A percentile compares a stretch with the other conserved stretches of the same genome.
phyloP scores from a whole-genome alignment of 345 rosid species.

The Arabidopsis thaliana region TAIR10.1 NC_003071.7:16901001-16901500 shows the following conservation, averaged over 20 bases:
- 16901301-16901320: background rate
- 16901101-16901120: slow-evolving; percentile 51
- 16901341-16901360: slow-evolving; percentile 1
- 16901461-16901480: slow-evolving; percentile 46
- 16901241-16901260: slow-evolving; percentile 33
- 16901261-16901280: slow-evolving; percentile 12
- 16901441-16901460: slow-evolving; percentile 37
- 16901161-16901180: slow-evolving; percentile 44
- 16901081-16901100: slow-evolving; percentile 70
- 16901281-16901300: slow-evolving; percentile 17
- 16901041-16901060: slow-evolving; percentile 72
- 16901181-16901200: slow-evolving; percentile 47
- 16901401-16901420: slow-evolving; percentile 2
- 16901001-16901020: slow-evolving; percentile 91
- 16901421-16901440: slow-evolving; percentile 31
- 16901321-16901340: background rate
- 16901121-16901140: slow-evolving; percentile 58
- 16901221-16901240: slow-evolving; percentile 31
- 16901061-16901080: slow-evolving; percentile 70
- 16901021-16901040: slow-evolving; percentile 60
- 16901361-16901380: slow-evolving; percentile 2
- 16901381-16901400: slow-evolving; percentile 12
- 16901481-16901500: slow-evolving; percentile 65
- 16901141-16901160: slow-evolving; percentile 62
- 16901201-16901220: slow-evolving; percentile 20